Evolutionary conservation across 2,329 filamentous ascomycete genomes (phyloP), one percentile per base, ranked within the genome.

Genomic region (Trichophyton benhamiae): DNA sequence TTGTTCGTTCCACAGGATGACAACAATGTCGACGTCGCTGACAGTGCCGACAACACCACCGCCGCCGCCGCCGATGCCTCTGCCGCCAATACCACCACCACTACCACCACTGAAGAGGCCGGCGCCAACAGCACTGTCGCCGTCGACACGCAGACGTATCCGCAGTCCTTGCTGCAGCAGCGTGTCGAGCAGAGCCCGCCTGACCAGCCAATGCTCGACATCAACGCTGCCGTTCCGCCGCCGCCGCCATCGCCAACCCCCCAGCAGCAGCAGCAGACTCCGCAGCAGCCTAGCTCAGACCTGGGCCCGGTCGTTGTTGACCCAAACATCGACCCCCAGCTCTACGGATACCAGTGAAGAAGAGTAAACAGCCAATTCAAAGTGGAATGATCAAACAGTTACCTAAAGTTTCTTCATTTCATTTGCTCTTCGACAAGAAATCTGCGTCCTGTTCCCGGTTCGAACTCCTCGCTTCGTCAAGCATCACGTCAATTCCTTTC

Each of bases 401-500:
- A 36, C 33, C 33, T 36, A 36, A 11, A 27, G 1, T 36, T 11
- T n/a, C 9, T n/a, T 36, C 30, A 9, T 33, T 36, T 55, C 49
- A 55, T 55, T 55, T 44, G 41, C n/a, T 55, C 49, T 49, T 46
- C 58, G 41, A 36, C 42, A 59, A 36, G 27, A 44, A 44, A 17
- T 59, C 58, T 9, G 84, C 78, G 72, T 97, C 92, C 65, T 89
- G 94, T 67, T 97, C 94, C 69, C 85, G 89, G 68, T 89, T 91
- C 70, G 91, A 89, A 67, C 94, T 90, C 63, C 91, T 82, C 17
- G 92, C 92, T 68, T 97, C 94, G 6, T 91, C 89, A 9, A 99
- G 79, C 80, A 97, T 88, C 68, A 87, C 89, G 74, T 97, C 91
- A 71, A 99, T 95, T 62, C 94, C 94, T 68, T 88, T 84, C 61